phyloP scores from a whole-genome alignment of 495 filamentous ascomycete genomes.

The Xylaria flabelliformis region DNA sequence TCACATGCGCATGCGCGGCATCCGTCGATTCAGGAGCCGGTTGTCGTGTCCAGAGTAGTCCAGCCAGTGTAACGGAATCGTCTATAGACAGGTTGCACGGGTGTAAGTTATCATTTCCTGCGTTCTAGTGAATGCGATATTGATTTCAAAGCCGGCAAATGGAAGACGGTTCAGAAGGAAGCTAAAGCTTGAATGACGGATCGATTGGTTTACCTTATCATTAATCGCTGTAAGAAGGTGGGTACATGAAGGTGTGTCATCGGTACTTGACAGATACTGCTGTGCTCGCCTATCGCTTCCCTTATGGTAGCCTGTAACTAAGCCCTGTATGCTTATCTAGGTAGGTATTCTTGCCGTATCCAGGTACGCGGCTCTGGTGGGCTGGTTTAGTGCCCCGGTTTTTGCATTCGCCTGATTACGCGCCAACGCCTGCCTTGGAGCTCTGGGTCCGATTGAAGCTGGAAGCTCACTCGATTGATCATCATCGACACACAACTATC shows the following conservation, averaged over 20 bases:
- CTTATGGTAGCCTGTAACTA: too few relatives aligned
- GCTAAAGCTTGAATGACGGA: slow-evolving; percentile 17
- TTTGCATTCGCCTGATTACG: slow-evolving; percentile 40
- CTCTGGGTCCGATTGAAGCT: slow-evolving; percentile 19
- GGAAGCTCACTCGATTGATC: slow-evolving; percentile 19
- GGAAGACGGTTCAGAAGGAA: not conserved
- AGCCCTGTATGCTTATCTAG: too few relatives aligned
- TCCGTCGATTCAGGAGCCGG: slow-evolving; percentile 48
- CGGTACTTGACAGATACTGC: not conserved
- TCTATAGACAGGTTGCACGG: slow-evolving; percentile 16
- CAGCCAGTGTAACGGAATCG: slow-evolving; percentile 51
- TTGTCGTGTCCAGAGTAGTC: slow-evolving; percentile 54
- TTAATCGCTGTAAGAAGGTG: not conserved
- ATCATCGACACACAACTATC: slow-evolving; percentile 4
- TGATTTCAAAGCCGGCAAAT: not conserved
- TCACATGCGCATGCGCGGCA: slow-evolving; percentile 36
- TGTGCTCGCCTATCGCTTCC: not conserved
- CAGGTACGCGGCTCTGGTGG: not conserved
- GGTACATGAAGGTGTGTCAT: too few relatives aligned
- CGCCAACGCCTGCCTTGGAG: slow-evolving; percentile 40
- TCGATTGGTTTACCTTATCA: too few relatives aligned
- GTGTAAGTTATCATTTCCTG: slow-evolving; percentile 9
- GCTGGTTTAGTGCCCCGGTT: slow-evolving; percentile 23
- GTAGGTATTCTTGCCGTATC: not conserved
- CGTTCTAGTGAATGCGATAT: not conserved